Conservation (phyloP, 2,329 filamentous ascomycete genomes). For the Alternaria sp. region DNA sequence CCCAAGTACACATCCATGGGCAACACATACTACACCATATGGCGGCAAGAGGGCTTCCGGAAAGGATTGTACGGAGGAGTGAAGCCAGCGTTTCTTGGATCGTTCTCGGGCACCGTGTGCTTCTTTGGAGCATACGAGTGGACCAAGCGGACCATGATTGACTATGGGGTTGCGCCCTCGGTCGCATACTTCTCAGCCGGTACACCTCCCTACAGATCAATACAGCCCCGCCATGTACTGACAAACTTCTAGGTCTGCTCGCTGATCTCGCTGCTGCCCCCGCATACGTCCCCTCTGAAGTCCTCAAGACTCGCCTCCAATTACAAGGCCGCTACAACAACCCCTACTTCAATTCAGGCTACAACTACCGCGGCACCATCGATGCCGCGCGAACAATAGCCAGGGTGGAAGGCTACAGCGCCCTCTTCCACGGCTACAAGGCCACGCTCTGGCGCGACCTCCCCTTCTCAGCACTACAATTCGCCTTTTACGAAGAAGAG, state of each 20-base stretch:
- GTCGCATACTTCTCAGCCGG: slow-evolving; percentile 86
- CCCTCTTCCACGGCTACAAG: slow-evolving; percentile 96
- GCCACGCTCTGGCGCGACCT: slow-evolving; percentile 93
- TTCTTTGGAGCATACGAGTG: slow-evolving; percentile 98
- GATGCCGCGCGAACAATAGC: slow-evolving; percentile 88
- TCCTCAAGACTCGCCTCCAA: slow-evolving; percentile 95
- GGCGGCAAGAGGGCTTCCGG: slow-evolving; percentile 85
- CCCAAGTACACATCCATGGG: slow-evolving; percentile 91
- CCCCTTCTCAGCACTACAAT: slow-evolving; percentile 94
- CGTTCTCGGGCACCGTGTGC: slow-evolving; percentile 89
- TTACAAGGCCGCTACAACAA: slow-evolving; percentile 96
- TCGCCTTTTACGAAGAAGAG: slow-evolving; percentile 97
- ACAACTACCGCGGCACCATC: slow-evolving; percentile 88
- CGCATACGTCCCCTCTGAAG: slow-evolving; percentile 95
- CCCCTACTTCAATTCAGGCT: slow-evolving; percentile 88
- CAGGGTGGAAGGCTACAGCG: slow-evolving; percentile 78
- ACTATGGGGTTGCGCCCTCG: slow-evolving; percentile 79
- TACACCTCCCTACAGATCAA: slow-evolving; percentile 48
- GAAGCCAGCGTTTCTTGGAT: slow-evolving; percentile 85
- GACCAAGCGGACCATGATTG: slow-evolving; percentile 88
- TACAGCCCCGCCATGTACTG: neutral
- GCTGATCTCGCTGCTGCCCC: slow-evolving; percentile 91
- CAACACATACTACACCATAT: slow-evolving; percentile 90
- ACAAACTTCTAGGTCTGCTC: slow-evolving; percentile 70
- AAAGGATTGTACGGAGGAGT: slow-evolving; percentile 94